Evolutionary conservation across 495 filamentous ascomycete genomes (phyloP).

Genomic region (Penicillium samsonianum): DNA sequence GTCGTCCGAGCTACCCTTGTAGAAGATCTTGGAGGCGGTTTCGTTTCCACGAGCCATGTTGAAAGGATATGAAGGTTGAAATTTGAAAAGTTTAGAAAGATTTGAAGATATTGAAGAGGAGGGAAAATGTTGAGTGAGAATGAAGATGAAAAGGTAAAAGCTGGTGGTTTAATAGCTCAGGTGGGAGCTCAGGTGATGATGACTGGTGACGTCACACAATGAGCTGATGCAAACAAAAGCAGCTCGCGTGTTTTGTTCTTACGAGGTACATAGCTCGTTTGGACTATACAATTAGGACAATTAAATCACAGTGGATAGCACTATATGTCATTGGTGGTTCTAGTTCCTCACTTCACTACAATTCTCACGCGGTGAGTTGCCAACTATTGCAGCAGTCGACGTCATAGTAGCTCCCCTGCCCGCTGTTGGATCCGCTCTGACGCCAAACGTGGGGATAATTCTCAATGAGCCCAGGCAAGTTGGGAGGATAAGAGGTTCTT

Average conservation of each 20-base stretch:
- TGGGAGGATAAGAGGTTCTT: not conserved
- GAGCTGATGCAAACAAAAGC: constrained; percentile 1
- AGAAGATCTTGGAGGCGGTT: constrained; percentile 77
- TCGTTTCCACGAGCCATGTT: constrained; percentile 81
- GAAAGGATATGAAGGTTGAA: constrained; percentile 15
- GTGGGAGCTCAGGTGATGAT: constrained; percentile 20
- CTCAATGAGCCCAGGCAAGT: constrained; percentile 3
- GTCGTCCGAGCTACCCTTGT: constrained; percentile 84
- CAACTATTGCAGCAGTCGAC: constrained; percentile 14
- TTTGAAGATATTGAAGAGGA: not conserved
- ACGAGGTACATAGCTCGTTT: too few species aligned
- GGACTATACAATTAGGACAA: not conserved
- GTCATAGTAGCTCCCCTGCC: constrained; percentile 14
- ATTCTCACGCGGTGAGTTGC: constrained; percentile 7
- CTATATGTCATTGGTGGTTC: not conserved
- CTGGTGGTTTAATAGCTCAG: constrained; percentile 8
- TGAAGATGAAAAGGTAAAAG: constrained; percentile 18
- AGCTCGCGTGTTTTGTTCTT: constrained; percentile 3
- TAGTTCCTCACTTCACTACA: not conserved
- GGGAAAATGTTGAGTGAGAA: constrained; percentile 4
- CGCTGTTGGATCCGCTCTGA: constrained; percentile 14
- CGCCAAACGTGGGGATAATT: constrained; percentile 15
- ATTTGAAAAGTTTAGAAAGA: not conserved
- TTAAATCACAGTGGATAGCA: constrained; percentile 3
- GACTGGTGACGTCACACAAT: constrained; percentile 36